A percentile compares a stretch with the other conserved stretches of the same genome.
phyloP scores from a whole-genome alignment of 2,329 filamentous ascomycete genomes.

The Calonectria ilicicola region DNA sequence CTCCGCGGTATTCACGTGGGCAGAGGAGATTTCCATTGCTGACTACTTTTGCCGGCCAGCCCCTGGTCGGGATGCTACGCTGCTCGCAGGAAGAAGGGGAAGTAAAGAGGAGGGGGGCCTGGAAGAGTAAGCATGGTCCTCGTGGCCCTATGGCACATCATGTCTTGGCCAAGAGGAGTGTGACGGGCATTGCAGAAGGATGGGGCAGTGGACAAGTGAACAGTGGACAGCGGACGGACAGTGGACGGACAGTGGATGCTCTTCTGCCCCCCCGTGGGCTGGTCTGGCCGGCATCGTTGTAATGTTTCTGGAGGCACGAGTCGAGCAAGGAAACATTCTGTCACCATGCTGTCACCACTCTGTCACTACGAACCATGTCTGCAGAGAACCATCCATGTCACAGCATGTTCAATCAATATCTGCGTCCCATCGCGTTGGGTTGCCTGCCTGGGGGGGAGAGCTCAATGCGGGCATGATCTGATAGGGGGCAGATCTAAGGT shows the following conservation, averaged over 20 bases:
- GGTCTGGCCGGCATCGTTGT: not conserved
- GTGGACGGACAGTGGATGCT: too few species aligned
- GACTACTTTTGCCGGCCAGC: slow-evolving; percentile 12
- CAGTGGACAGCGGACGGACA: too few species aligned
- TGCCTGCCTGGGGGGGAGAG: not conserved
- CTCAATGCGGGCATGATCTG: slow-evolving; percentile 13
- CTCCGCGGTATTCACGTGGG: not conserved
- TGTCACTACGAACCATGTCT: not conserved
- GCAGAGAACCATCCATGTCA: not conserved
- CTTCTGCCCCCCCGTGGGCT: too few species aligned
- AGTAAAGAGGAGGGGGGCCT: not conserved
- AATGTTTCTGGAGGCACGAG: slow-evolving; percentile 1
- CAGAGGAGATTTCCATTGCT: slow-evolving; percentile 16
- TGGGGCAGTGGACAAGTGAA: not conserved
- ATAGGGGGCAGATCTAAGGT: slow-evolving; percentile 13
- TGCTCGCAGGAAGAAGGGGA: slow-evolving; percentile 14
- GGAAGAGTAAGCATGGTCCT: not conserved
- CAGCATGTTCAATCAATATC: not conserved
- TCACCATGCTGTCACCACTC: not conserved
- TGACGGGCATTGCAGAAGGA: slow-evolving; percentile 5
- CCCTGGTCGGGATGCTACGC: slow-evolving; percentile 28
- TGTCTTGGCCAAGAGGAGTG: not conserved
- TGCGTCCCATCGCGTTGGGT: not conserved
- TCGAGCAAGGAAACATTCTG: not conserved
- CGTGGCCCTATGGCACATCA: slow-evolving; percentile 4